These are phyloP conservation scores for Dactylellina parvicollis DNA, from an alignment of 2,329 filamentous ascomycete species.

Conservation along the genomic window DNA sequence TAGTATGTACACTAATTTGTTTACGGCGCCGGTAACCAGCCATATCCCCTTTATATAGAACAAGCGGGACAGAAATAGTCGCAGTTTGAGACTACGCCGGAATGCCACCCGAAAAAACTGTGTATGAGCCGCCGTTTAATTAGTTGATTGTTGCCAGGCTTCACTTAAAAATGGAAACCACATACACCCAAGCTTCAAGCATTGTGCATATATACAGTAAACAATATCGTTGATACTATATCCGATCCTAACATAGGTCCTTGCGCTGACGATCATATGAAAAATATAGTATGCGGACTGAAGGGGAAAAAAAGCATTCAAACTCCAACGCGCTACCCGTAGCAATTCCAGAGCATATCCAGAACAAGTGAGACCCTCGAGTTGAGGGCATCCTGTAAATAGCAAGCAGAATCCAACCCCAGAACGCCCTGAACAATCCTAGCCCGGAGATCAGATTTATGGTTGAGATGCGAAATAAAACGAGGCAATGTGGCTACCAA, in stretches of 20 bases:
- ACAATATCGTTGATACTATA: background rate
- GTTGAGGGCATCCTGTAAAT: too few species aligned
- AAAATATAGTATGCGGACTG: background rate
- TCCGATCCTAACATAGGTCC: background rate
- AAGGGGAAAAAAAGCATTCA: slow-evolving; percentile 1
- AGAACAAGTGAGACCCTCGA: background rate
- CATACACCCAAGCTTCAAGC: too few species aligned
- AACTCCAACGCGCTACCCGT: background rate
- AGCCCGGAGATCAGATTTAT: background rate
- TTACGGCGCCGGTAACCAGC: too few species aligned
- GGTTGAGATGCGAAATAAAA: background rate
- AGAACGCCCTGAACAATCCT: background rate
- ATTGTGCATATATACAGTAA: background rate
- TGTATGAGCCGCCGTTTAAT: too few species aligned
- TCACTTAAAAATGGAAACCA: too few species aligned
- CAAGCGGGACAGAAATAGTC: too few species aligned
- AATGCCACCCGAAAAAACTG: too few species aligned
- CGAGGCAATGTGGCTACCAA: slow-evolving; percentile 9
- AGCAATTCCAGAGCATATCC: background rate
- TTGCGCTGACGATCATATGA: background rate
- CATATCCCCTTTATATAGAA: too few species aligned
- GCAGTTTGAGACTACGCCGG: too few species aligned
- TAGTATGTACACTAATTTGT: too few species aligned
- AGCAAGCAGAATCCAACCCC: too few species aligned
- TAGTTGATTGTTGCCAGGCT: too few species aligned